phyloP scores from a whole-genome alignment of 164 flowering plant species.

The Aristolochia californica region DNA sequence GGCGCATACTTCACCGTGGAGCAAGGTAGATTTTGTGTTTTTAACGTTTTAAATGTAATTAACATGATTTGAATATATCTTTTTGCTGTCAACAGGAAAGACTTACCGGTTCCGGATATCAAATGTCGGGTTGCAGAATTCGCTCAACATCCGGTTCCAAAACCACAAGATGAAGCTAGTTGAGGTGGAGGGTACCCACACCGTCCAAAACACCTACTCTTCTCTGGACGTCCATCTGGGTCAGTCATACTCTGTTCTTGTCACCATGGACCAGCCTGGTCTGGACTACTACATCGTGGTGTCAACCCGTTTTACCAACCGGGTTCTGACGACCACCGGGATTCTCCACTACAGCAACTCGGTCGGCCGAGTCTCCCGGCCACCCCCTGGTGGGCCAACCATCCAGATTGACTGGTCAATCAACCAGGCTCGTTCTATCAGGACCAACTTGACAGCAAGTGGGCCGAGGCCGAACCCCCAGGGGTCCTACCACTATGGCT shows the following conservation, averaged over 20 bases:
- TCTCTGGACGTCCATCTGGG: conserved; percentile 76
- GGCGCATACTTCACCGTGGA: conserved; percentile 40
- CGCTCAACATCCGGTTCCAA: conserved; percentile 58
- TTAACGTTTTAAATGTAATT: too few species aligned
- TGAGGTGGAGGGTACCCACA: conserved; percentile 86
- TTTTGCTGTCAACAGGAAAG: conserved; percentile 37
- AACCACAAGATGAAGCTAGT: conserved; percentile 68
- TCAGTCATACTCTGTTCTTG: conserved; percentile 71
- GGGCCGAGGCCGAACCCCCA: conserved; percentile 95
- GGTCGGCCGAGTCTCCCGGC: conserved; percentile 27
- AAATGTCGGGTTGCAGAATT: conserved; percentile 59
- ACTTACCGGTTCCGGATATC: conserved; percentile 81
- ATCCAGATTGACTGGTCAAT: conserved; percentile 43
- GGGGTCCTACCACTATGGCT: conserved; percentile 87
- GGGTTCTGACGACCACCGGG: conserved; percentile 34
- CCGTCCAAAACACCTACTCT: conserved; percentile 37
- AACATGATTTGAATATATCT: too few species aligned
- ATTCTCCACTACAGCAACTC: conserved; percentile 56
- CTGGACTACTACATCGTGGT: conserved; percentile 58
- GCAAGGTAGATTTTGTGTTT: conserved; percentile 50
- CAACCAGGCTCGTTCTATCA: conserved; percentile 64
- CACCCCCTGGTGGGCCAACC: conserved; percentile 53
- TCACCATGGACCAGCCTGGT: conserved; percentile 58
- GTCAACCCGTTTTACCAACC: conserved; percentile 46
- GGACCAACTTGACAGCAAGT: conserved; percentile 77